Conservation (phyloP, 2,329 filamentous ascomycete species). For the Epichloe amarillans region DNA sequence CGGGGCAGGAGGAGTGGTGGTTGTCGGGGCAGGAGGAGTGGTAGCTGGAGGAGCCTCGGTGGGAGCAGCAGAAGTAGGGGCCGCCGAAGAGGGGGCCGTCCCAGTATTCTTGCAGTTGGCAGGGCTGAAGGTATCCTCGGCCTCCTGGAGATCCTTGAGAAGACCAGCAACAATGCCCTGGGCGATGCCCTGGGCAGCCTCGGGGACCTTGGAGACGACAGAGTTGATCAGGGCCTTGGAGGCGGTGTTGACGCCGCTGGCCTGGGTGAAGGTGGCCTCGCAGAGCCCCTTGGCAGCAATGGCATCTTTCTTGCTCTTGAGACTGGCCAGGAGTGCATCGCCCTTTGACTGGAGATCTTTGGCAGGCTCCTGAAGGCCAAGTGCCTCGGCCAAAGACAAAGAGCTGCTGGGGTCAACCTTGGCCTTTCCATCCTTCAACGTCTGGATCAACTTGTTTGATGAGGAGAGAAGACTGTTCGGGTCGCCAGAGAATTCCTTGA, state of each 20-base stretch:
- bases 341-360: not conserved
- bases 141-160: not conserved
- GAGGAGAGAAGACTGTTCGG: not conserved
- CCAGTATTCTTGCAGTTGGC: not conserved
- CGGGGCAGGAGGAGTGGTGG: not conserved
- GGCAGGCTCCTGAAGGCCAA: not conserved
- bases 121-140: not conserved
- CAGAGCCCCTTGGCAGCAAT: not conserved
- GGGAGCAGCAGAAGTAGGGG: not conserved
- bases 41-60: not conserved
- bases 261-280: not conserved
- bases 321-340: not conserved
- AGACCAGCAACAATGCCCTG: not conserved
- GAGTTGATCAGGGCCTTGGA: not conserved
- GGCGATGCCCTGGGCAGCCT: not conserved
- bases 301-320: not conserved
- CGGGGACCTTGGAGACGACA: conserved; percentile 1
- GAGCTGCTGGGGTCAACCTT: not conserved
- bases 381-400: not conserved
- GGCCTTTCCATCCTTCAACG: not conserved
- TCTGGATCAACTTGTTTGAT: not conserved
- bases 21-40: not conserved
- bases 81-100: not conserved
- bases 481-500: not conserved
- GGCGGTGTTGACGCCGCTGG: not conserved